Evolutionary conservation across 2,329 filamentous ascomycete species (phyloP).

Genomic region (Pestalotiopsis sp.): DNA sequence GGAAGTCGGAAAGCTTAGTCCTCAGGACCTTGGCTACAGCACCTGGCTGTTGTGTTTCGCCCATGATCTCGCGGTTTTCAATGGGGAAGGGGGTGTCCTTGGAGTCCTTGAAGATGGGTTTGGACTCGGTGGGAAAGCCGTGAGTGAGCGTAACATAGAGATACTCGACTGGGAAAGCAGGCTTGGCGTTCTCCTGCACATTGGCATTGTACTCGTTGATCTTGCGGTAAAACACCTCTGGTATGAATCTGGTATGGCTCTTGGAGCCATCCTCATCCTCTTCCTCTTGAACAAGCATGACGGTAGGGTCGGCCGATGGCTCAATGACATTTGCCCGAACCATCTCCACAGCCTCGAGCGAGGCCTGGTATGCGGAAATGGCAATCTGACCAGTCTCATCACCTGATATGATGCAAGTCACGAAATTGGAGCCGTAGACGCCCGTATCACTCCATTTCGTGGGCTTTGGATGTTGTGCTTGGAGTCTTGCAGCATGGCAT

Average conservation of each 20-base stretch:
- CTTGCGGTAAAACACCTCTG: slow-evolving; percentile 92
- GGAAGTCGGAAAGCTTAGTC: slow-evolving; percentile 83
- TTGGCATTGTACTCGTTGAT: slow-evolving; percentile 97
- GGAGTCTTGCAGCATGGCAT: slow-evolving; percentile 82
- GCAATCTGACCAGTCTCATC: slow-evolving; percentile 87
- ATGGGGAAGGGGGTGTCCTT: slow-evolving; percentile 77
- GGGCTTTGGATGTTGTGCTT: slow-evolving; percentile 84
- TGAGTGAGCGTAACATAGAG: slow-evolving; percentile 94
- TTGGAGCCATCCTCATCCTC: slow-evolving; percentile 75
- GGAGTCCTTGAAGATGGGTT: slow-evolving; percentile 79
- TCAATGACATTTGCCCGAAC: slow-evolving; percentile 92
- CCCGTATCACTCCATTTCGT: slow-evolving; percentile 98
- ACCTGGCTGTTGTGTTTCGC: slow-evolving; percentile 79
- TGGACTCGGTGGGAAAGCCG: slow-evolving; percentile 83
- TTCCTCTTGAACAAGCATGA: slow-evolving; percentile 94
- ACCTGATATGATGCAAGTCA: slow-evolving; percentile 94
- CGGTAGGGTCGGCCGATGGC: slow-evolving; percentile 86
- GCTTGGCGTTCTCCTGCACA: slow-evolving; percentile 96
- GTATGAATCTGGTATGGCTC: slow-evolving; percentile 82
- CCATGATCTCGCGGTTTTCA: slow-evolving; percentile 86
- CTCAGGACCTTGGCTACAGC: slow-evolving; percentile 70
- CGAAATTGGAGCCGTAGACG: slow-evolving; percentile 92
- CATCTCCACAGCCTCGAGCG: slow-evolving; percentile 96
- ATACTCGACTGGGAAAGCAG: slow-evolving; percentile 94
- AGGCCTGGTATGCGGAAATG: slow-evolving; percentile 91